These are phyloP conservation scores for Lachnellula subtilissima DNA, from an alignment of 2,329 filamentous ascomycete species.

Conservation along the genomic window DNA sequence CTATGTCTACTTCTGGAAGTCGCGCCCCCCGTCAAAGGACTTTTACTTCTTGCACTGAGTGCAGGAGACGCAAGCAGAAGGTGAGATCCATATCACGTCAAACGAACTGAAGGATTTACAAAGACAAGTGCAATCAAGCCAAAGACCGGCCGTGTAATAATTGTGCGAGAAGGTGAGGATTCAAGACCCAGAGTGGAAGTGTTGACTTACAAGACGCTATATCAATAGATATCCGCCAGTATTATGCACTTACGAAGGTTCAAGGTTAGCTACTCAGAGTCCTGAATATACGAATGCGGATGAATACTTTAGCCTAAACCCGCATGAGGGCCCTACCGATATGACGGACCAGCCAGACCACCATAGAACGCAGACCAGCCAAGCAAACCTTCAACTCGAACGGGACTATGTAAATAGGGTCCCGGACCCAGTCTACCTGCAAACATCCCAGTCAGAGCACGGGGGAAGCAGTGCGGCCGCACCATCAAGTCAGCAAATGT, in stretches of 20 bases:
- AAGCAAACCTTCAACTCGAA: not conserved
- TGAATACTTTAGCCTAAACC: slow-evolving; percentile 10
- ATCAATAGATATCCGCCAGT: slow-evolving; percentile 17
- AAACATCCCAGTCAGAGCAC: slow-evolving; percentile 7
- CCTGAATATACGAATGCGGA: slow-evolving; percentile 5
- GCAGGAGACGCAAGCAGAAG: slow-evolving; percentile 22
- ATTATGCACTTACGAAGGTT: slow-evolving; percentile 18
- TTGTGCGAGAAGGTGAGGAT: slow-evolving; percentile 11
- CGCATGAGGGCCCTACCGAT: slow-evolving; percentile 6
- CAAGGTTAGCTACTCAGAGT: slow-evolving; percentile 10
- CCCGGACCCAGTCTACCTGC: slow-evolving; percentile 7
- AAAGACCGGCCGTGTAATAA: slow-evolving; percentile 24
- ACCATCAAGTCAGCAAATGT: slow-evolving; percentile 6
- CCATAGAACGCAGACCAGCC: not conserved
- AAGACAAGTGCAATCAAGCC: slow-evolving; percentile 20
- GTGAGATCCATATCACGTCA: slow-evolving; percentile 1
- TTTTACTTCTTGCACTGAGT: slow-evolving; percentile 24
- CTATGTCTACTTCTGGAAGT: not conserved
- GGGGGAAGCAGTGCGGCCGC: slow-evolving; percentile 5
- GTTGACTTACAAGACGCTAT: not conserved
- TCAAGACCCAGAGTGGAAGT: not conserved
- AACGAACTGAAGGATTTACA: not conserved
- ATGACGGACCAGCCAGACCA: slow-evolving; percentile 6
- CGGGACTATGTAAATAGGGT: not conserved
- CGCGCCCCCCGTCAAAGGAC: slow-evolving; percentile 17